These are phyloP conservation scores for Chlamydomonas asymmetrica DNA, from an alignment of 139 green algal genomes.

Conservation along the genomic window DNA sequence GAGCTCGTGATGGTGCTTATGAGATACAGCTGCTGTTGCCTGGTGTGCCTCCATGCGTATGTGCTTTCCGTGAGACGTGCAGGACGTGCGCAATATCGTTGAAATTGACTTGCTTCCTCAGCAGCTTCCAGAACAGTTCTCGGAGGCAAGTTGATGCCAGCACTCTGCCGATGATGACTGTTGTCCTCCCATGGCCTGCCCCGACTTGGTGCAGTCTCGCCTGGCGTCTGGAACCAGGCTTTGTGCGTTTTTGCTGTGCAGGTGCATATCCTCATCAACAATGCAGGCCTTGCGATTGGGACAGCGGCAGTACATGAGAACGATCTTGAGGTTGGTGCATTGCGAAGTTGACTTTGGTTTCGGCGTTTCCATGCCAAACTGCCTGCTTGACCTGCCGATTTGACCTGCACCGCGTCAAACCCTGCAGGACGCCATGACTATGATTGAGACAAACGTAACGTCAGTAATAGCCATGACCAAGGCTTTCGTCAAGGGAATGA, in stretches of 20 bases:
- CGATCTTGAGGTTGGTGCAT: conserved; percentile 42
- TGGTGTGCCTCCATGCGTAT: conserved; percentile 23
- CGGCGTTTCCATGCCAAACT: no score
- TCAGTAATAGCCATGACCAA: conserved; percentile 68
- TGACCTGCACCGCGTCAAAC: conserved; percentile 3
- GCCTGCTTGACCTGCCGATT: not conserved
- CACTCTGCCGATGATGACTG: no score
- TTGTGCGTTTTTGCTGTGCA: no score
- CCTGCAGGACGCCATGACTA: conserved; percentile 57
- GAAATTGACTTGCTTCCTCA: conserved; percentile 44
- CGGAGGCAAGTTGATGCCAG: conserved; percentile 35
- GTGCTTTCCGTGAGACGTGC: conserved; percentile 29
- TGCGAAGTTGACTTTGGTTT: no score
- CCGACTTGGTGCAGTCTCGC: not conserved
- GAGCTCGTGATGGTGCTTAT: not conserved
- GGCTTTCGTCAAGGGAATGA: conserved; percentile 66
- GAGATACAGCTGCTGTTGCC: not conserved
- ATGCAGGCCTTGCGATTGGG: conserved; percentile 80
- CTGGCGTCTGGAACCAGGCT: not conserved
- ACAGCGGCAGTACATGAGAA: conserved; percentile 44
- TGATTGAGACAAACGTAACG: conserved; percentile 85
- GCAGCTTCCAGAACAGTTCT: conserved; percentile 58
- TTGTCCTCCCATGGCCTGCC: not conserved
- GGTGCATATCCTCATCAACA: conserved; percentile 88
- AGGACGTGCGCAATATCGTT: conserved; percentile 65